phyloP scores from a whole-genome alignment of 2,329 filamentous ascomycete genomes.

The Aspergillus aculeatinus region DNA sequence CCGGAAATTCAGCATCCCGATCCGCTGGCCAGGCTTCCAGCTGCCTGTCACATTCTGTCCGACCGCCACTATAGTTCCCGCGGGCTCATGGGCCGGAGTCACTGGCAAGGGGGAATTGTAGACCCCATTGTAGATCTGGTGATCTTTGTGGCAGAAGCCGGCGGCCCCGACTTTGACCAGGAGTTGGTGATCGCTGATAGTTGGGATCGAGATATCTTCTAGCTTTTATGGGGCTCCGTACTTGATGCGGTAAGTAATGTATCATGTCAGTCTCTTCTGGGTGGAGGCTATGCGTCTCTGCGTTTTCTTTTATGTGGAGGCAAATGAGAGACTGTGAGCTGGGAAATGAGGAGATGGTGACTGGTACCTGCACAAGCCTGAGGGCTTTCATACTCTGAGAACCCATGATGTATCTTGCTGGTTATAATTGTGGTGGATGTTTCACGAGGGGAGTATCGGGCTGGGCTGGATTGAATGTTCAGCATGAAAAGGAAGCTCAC shows the following conservation, averaged over 20 bases:
- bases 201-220: neutral
- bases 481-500: too few species aligned
- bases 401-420: too few species aligned
- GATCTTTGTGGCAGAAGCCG: slow-evolving; percentile 16
- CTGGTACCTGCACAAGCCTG: too few species aligned
- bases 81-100: slow-evolving; percentile 14
- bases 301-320: rapidly evolving
- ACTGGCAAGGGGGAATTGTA: slow-evolving; percentile 6
- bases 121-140: slow-evolving; percentile 15
- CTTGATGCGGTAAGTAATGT: neutral
- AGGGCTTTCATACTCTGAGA: too few species aligned
- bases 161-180: slow-evolving; percentile 13
- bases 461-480: too few species aligned
- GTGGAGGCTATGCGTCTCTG: too few species aligned
- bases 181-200: slow-evolving; percentile 5
- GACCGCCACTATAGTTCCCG: slow-evolving; percentile 2
- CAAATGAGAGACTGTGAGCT: too few species aligned
- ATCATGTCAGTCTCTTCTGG: too few species aligned
- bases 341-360: rapidly evolving
- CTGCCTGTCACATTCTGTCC: neutral
- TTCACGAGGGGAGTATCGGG: too few species aligned
- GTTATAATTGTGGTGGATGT: too few species aligned
- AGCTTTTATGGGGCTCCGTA: neutral
- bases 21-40: slow-evolving; percentile 10
- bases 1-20: slow-evolving; percentile 16